Conservation (phyloP, 768 basidiomycete species). For the Pleurotus platypus region DNA sequence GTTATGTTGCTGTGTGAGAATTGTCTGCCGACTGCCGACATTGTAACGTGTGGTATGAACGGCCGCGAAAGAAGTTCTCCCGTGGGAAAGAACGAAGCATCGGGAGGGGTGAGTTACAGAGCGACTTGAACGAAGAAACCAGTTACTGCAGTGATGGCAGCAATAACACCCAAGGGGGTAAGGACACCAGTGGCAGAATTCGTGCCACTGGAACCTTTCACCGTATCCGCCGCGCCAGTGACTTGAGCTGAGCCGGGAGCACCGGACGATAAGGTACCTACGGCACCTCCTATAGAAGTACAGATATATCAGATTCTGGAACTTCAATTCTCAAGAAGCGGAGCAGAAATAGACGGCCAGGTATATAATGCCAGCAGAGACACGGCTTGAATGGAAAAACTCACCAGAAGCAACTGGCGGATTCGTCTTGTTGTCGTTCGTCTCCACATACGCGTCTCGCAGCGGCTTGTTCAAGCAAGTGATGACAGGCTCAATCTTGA, state of each 20-base stretch:
- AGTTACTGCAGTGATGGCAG: background rate
- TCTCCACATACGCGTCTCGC: constrained; percentile 75
- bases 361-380: background rate
- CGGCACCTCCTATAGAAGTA: constrained; percentile 28
- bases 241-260: constrained; percentile 28
- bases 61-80: background rate
- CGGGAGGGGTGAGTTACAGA: background rate
- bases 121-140: background rate
- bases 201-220: background rate
- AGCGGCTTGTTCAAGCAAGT: constrained; percentile 57
- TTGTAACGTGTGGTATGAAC: background rate
- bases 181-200: background rate
- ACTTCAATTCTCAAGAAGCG: constrained; percentile 21
- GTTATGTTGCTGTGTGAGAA: too few species aligned
- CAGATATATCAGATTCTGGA: constrained; percentile 37
- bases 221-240: constrained; percentile 13
- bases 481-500: constrained; percentile 70
- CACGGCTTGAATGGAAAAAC: constrained; percentile 2
- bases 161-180: background rate
- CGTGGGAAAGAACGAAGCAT: background rate
- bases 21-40: background rate
- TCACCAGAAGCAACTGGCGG: constrained; percentile 34
- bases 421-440: constrained; percentile 65
- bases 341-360: background rate
- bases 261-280: constrained; percentile 24